These are phyloP conservation scores for Smallanthus sonchifolius DNA, from an alignment of 129 eudicot species.

Conservation along the genomic window DNA sequence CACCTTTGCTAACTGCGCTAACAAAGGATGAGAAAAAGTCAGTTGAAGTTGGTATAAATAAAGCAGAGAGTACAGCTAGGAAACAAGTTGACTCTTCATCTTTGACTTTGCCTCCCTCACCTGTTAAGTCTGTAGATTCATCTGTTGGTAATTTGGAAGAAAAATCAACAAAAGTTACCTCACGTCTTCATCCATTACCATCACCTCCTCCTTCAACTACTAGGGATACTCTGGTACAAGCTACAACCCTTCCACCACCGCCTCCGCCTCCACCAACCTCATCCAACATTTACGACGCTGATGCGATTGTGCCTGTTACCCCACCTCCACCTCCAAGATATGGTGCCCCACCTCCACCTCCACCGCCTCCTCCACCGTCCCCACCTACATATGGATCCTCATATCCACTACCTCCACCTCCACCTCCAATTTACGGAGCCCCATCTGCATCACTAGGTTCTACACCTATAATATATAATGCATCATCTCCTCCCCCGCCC, in stretches of 20 bases:
- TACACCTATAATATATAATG: conserved; percentile 9
- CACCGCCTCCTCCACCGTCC: conserved; percentile 26
- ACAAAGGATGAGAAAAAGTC: conserved; percentile 38
- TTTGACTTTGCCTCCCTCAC: conserved; percentile 15
- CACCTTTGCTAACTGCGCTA: conserved; percentile 54
- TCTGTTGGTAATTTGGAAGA: conserved; percentile 13
- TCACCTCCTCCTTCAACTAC: conserved; percentile 24
- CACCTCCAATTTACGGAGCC: conserved; percentile 30
- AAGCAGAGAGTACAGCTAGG: conserved; percentile 8
- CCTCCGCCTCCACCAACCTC: conserved; percentile 27
- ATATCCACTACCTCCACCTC: conserved; percentile 28
- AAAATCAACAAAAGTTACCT: conserved; percentile 12
- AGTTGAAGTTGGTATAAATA: conserved; percentile 17
- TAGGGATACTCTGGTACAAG: background rate
- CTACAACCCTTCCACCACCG: conserved; percentile 17
- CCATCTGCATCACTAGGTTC: conserved; percentile 15
- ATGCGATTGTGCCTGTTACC: background rate
- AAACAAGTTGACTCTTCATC: conserved; percentile 33
- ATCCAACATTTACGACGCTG: background rate
- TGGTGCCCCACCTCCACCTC: conserved; percentile 29
- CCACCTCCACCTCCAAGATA: conserved; percentile 23
- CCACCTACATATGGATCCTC: conserved; percentile 33
- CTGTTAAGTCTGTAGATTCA: conserved; percentile 19
- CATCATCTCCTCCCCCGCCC: conserved; percentile 39
- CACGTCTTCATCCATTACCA: conserved; percentile 22